phyloP scores from a whole-genome alignment of 2,329 filamentous ascomycete genomes.

The Colletotrichum sp. region DNA sequence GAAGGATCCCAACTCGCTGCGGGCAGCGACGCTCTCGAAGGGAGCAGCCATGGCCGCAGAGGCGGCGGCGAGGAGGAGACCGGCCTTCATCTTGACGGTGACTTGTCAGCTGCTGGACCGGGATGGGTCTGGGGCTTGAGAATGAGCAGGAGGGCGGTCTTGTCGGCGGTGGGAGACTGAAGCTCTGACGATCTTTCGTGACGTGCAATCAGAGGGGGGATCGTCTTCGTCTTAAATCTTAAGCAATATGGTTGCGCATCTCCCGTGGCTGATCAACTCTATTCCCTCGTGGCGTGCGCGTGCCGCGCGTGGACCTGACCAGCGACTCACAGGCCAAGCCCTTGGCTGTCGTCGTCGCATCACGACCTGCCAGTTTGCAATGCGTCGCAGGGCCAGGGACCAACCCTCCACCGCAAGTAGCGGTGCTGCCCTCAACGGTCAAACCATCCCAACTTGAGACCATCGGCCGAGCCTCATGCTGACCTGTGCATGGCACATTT shows the following conservation, averaged over 20 bases:
- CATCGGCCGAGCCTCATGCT: neutral
- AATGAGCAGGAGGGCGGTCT: neutral
- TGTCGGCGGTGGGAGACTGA: neutral
- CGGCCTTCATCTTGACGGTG: constrained; percentile 15
- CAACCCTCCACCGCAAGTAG: neutral
- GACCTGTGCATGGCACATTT: neutral
- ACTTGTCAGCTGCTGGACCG: neutral
- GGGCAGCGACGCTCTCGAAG: neutral
- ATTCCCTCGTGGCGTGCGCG: neutral
- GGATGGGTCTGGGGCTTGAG: neutral
- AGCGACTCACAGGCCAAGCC: neutral
- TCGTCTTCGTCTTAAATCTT: neutral
- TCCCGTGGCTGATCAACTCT: neutral
- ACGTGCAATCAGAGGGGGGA: neutral
- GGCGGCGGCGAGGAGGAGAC: constrained; percentile 12
- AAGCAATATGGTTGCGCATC: neutral
- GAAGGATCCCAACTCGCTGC: neutral
- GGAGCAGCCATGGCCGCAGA: constrained; percentile 11
- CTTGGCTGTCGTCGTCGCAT: neutral
- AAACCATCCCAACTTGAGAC: neutral
- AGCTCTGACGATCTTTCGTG: constrained; percentile 4
- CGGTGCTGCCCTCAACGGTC: neutral
- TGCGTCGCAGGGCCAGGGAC: neutral
- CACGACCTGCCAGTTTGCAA: neutral
- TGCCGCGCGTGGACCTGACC: neutral